Evolutionary conservation across 2,329 filamentous ascomycete species (phyloP).

Genomic region (Penicillium sp.): DNA sequence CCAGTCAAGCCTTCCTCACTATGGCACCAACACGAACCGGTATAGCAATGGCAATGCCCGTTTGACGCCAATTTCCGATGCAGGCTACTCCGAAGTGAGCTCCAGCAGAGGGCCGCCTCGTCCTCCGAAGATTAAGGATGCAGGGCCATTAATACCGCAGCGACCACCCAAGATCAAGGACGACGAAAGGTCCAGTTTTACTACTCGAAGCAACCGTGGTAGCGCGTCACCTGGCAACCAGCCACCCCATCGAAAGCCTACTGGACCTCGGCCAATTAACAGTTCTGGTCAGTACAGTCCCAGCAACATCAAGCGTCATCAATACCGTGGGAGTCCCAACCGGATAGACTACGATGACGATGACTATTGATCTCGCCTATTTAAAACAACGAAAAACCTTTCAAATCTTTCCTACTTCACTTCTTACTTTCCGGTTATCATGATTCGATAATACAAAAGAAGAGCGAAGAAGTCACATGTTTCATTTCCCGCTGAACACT

Average conservation of each 20-base stretch:
- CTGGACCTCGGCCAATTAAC: constrained; percentile 36
- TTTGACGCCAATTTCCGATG: constrained; percentile 46
- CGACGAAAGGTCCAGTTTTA: constrained; percentile 35
- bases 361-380: constrained; percentile 7
- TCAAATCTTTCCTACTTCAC: not conserved
- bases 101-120: constrained; percentile 43
- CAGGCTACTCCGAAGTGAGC: constrained; percentile 42
- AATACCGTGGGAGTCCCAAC: constrained; percentile 30
- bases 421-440: not conserved
- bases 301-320: constrained; percentile 23
- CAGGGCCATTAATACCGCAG: constrained; percentile 57
- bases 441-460: not conserved
- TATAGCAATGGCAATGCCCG: constrained; percentile 35
- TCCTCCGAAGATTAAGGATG: constrained; percentile 53
- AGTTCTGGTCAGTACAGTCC: constrained; percentile 24
- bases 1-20: constrained; percentile 36
- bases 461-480: not conserved
- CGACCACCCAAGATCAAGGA: constrained; percentile 39
- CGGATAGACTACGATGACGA: constrained; percentile 22
- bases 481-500: not conserved
- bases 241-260: constrained; percentile 33
- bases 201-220: constrained; percentile 30
- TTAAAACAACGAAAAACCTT: not conserved
- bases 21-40: constrained; percentile 26
- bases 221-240: constrained; percentile 23